Conservation (phyloP, 1,284 basidiomycete genomes). For the Takashimella tepidaria region DNA sequence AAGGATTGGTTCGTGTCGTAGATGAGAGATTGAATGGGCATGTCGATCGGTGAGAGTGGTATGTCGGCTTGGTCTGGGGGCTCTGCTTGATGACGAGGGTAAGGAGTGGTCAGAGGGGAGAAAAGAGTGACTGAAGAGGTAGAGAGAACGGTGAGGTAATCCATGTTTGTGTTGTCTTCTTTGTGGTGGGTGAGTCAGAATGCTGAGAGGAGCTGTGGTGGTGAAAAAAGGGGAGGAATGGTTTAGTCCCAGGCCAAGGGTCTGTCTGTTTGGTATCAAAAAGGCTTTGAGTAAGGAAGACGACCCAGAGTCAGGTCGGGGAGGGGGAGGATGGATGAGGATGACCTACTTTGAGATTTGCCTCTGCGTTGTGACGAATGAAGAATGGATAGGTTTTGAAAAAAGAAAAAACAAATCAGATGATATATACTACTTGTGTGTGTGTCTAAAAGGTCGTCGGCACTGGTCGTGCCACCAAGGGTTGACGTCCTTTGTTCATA, state of each 20-base stretch:
- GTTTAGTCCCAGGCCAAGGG: not conserved
- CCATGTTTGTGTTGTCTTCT: conserved; percentile 30
- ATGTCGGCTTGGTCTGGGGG: conserved; percentile 4
- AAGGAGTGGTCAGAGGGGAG: conserved; percentile 4
- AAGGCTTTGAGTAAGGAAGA: not conserved
- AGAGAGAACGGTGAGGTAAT: conserved; percentile 41
- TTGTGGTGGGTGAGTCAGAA: not conserved
- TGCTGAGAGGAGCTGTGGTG: not conserved
- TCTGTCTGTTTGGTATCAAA: not conserved
- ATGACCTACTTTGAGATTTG: no score
- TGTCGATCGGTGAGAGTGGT: conserved; percentile 20
- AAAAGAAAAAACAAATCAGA: no score
- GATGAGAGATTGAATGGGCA: conserved; percentile 33
- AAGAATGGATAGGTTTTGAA: no score
- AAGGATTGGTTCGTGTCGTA: conserved; percentile 29
- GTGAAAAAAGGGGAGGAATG: not conserved
- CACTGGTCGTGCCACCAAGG: no score
- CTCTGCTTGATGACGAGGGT: not conserved
- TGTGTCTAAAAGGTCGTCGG: no score
- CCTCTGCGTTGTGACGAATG: no score
- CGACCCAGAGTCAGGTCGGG: no score
- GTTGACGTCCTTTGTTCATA: no score
- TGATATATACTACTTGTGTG: no score
- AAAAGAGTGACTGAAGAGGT: conserved; percentile 37
- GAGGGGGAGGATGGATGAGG: not conserved